Conservation (phyloP, 1,284 basidiomycete genomes). For the Marasmius sp. region DNA sequence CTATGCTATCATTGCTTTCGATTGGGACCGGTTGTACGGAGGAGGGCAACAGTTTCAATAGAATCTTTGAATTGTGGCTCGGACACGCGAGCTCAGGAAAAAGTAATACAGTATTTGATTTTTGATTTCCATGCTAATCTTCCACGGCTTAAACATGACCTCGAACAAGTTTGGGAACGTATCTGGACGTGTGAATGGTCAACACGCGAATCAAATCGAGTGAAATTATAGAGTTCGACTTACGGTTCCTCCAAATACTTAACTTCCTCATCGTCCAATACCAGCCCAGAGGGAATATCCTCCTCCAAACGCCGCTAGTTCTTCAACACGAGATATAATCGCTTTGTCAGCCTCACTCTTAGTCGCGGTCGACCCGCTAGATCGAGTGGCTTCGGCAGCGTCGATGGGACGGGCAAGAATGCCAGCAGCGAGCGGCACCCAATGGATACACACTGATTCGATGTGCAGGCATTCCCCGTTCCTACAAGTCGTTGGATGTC, state of each 20-base stretch:
- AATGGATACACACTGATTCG: slow-evolving; percentile 17
- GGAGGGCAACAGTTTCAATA: no score
- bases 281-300: background rate
- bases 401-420: slow-evolving; percentile 14
- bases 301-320: background rate
- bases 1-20: no score
- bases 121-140: background rate
- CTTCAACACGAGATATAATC: no score
- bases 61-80: no score
- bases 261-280: background rate
- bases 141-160: background rate
- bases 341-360: background rate
- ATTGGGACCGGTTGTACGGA: no score
- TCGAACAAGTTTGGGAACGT: background rate
- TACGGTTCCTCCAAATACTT: background rate
- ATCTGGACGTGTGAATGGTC: no score
- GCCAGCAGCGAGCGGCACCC: slow-evolving; percentile 14
- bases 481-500: no score
- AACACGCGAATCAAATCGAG: no score
- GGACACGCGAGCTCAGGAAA: background rate
- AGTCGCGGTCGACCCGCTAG: background rate
- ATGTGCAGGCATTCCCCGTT: no score
- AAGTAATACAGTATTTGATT: background rate
- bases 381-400: no score
- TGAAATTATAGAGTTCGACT: no score